phyloP scores from a whole-genome alignment of 805 yeast genomes.

The Teunomyces kruisii region DNA sequence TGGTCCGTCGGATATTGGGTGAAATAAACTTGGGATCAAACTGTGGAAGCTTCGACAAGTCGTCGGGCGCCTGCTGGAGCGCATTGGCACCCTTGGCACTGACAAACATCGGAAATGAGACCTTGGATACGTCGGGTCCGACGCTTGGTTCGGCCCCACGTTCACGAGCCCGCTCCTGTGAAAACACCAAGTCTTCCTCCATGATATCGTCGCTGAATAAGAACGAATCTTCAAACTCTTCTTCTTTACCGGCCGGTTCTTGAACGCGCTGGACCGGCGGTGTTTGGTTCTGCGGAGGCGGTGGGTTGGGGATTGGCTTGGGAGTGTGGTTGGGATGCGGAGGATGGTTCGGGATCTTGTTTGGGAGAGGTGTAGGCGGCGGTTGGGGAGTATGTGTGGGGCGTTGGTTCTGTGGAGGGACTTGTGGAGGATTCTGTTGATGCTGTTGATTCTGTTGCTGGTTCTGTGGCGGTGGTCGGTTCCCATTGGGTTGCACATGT shows the following conservation, averaged over 20 bases:
- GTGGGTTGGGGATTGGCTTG: not conserved
- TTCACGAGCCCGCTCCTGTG: not conserved
- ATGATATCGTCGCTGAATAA: constrained; percentile 38
- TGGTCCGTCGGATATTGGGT: constrained; percentile 48
- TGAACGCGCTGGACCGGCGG: not conserved
- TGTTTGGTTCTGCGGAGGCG: not conserved
- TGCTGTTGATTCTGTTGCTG: not conserved
- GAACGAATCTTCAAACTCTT: constrained; percentile 42
- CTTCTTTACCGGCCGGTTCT: constrained; percentile 10
- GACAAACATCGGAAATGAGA: constrained; percentile 42
- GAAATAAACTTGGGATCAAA: constrained; percentile 53
- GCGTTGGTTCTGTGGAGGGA: not conserved
- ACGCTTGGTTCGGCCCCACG: constrained; percentile 4
- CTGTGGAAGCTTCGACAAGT: constrained; percentile 53
- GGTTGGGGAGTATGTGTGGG: not conserved
- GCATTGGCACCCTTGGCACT: constrained; percentile 65
- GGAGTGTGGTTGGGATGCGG: not conserved
- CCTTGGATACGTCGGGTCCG: not conserved
- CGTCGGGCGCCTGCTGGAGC: constrained; percentile 42
- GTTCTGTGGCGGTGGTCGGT: constrained; percentile 1
- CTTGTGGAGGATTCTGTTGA: not conserved
- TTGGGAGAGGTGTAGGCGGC: not conserved
- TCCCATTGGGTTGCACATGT: not conserved
- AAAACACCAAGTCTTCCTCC: constrained; percentile 16
- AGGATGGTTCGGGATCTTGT: not conserved